Evolutionary conservation across 139 green algal genomes (phyloP).

Genomic region (Axilococcus clingmanii): DNA sequence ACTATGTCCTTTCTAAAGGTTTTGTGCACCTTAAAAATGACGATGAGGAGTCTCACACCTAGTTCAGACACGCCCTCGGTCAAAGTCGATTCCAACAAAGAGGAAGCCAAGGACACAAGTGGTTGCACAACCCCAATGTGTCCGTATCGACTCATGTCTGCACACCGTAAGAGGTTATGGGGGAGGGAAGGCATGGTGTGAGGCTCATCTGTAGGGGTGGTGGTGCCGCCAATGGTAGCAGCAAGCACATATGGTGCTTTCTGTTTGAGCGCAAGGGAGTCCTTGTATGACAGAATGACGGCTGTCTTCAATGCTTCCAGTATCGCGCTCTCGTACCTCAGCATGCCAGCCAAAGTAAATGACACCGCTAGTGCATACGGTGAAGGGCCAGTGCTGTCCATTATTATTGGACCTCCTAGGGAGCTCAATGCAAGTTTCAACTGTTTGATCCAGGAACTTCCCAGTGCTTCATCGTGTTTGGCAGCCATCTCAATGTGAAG

Average conservation of each 20-base stretch:
- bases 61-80: slow-evolving; percentile 4
- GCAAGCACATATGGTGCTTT: slow-evolving; percentile 9
- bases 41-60: slow-evolving; percentile 14
- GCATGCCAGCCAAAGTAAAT: slow-evolving; percentile 12
- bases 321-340: slow-evolving; percentile 13
- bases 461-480: slow-evolving; percentile 23
- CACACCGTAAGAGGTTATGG: too few species aligned
- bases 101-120: slow-evolving; percentile 1
- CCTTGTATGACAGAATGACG: not conserved
- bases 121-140: slow-evolving; percentile 6
- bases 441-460: not conserved
- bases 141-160: too few species aligned
- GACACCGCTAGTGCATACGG: slow-evolving; percentile 14
- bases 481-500: slow-evolving; percentile 21
- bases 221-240: slow-evolving; percentile 1
- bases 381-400: not conserved
- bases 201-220: slow-evolving; percentile 1
- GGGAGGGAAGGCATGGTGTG: too few species aligned
- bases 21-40: slow-evolving; percentile 13
- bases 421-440: too few species aligned
- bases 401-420: too few species aligned
- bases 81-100: not conserved
- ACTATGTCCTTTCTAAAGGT: slow-evolving; percentile 11
- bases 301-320: slow-evolving; percentile 8
- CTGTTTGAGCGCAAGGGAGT: not conserved